Evolutionary conservation across 257 asterid genomes (phyloP).

Genomic region (Solanum pinnatisectum): DNA sequence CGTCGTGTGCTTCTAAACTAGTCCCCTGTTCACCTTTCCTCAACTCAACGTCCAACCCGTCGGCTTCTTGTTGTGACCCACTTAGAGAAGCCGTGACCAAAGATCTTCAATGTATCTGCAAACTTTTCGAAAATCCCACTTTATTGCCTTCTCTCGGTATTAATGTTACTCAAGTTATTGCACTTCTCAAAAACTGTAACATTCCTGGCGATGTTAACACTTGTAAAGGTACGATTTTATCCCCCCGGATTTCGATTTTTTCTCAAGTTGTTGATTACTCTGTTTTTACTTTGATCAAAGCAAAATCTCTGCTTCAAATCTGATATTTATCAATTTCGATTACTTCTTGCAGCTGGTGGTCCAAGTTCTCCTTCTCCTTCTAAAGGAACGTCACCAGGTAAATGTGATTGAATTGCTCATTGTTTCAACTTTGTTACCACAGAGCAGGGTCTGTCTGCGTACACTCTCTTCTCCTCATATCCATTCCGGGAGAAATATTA

Average conservation of each 20-base stretch:
- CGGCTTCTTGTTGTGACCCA: conserved; percentile 27
- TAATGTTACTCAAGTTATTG: conserved; percentile 30
- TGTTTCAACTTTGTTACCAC: not conserved
- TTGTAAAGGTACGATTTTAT: conserved; percentile 22
- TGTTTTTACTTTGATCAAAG: not conserved
- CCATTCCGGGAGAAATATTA: not conserved
- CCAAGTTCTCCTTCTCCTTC: not conserved
- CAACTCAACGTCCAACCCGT: conserved; percentile 23
- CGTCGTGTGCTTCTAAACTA: conserved; percentile 26
- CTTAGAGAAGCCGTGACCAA: conserved; percentile 20
- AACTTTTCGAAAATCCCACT: conserved; percentile 9
- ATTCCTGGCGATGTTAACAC: conserved; percentile 14
- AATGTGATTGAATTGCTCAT: not conserved
- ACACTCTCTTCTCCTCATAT: too few relatives aligned
- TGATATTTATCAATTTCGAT: not conserved
- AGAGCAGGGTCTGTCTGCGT: not conserved
- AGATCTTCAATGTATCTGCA: conserved; percentile 41
- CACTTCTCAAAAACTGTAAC: conserved; percentile 23
- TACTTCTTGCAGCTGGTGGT: not conserved
- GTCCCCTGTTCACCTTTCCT: conserved; percentile 15
- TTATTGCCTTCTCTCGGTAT: conserved; percentile 1
- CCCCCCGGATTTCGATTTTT: not conserved
- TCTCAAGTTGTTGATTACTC: not conserved
- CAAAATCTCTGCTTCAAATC: not conserved
- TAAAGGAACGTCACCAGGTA: not conserved